A percentile compares a stretch with the other conserved stretches of the same genome.
Conservation (phyloP, 2,329 filamentous ascomycete genomes). For the Cladophialophora bantiana region DNA sequence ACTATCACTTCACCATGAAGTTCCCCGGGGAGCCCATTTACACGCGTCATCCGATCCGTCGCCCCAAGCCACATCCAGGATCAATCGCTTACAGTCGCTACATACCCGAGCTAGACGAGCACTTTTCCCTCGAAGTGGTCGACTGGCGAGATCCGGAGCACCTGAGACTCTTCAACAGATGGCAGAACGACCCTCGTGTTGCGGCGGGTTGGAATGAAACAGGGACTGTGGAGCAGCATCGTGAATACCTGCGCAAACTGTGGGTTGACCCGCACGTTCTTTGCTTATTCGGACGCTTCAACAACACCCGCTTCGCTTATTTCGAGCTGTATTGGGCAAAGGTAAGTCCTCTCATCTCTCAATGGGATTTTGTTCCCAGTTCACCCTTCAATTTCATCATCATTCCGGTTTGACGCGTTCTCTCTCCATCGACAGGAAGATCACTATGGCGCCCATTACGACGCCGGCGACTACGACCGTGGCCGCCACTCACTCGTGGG, state of each 20-base stretch:
- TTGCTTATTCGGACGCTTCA: slow-evolving; percentile 73
- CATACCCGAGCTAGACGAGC: slow-evolving; percentile 76
- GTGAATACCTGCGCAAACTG: slow-evolving; percentile 71
- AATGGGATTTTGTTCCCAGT: slow-evolving; percentile 44
- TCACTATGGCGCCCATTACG: slow-evolving; percentile 65
- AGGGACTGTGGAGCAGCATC: slow-evolving; percentile 76
- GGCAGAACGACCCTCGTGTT: slow-evolving; percentile 85
- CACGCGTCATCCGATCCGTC: slow-evolving; percentile 73
- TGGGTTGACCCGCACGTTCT: slow-evolving; percentile 76
- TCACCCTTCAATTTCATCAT: slow-evolving; percentile 1
- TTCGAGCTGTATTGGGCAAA: slow-evolving; percentile 83
- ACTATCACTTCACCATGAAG: slow-evolving; percentile 50
- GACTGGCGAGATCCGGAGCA: slow-evolving; percentile 71
- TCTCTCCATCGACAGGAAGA: slow-evolving; percentile 57
- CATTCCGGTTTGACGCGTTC: slow-evolving; percentile 6
- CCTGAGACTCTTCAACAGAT: slow-evolving; percentile 75
- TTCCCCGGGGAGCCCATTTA: slow-evolving; percentile 56
- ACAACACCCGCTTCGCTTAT: slow-evolving; percentile 75
- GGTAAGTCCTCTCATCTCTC: slow-evolving; percentile 54
- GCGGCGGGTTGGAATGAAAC: slow-evolving; percentile 82
- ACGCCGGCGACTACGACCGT: slow-evolving; percentile 64
- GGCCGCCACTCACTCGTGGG: slow-evolving; percentile 69
- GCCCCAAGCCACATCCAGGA: slow-evolving; percentile 73
- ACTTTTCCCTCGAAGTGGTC: slow-evolving; percentile 76
- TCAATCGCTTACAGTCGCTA: slow-evolving; percentile 78